Percentiles rank a stretch among this genome's conserved stretches.
Conservation (phyloP, 139 green algal genomes). For the Nannochloris sp. region DNA sequence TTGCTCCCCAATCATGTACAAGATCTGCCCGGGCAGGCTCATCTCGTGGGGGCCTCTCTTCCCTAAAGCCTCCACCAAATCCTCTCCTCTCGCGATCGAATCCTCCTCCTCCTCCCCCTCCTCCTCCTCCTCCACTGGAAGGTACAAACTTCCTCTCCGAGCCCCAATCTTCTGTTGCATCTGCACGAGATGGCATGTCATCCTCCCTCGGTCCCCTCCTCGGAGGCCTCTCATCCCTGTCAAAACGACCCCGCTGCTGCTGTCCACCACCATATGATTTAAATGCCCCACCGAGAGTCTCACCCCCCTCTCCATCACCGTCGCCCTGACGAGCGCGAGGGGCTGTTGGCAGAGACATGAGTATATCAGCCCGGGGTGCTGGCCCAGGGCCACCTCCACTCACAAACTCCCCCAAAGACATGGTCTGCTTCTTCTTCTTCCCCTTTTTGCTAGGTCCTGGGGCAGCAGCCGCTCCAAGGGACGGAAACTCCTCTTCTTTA, state of each 20-base stretch:
- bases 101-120: conserved; percentile 15
- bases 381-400: neutral
- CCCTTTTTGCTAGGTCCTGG: conserved; percentile 48
- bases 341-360: conserved; percentile 45
- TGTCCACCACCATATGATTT: conserved; percentile 47
- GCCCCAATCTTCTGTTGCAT: conserved; percentile 67
- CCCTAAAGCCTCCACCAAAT: conserved; percentile 21
- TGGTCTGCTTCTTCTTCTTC: conserved; percentile 57
- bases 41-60: conserved; percentile 27
- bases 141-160: conserved; percentile 50
- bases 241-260: neutral
- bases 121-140: conserved; percentile 3
- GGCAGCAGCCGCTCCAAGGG: conserved; percentile 41
- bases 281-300: conserved; percentile 61
- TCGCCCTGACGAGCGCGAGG: conserved; percentile 34
- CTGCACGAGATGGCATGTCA: conserved; percentile 57
- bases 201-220: conserved; percentile 18
- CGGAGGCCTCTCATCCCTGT: neutral
- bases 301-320: conserved; percentile 20
- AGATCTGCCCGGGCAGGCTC: conserved; percentile 51
- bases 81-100: conserved; percentile 6
- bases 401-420: conserved; percentile 62
- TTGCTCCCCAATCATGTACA: conserved; percentile 58
- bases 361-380: neutral
- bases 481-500: conserved; percentile 53